phyloP scores from a whole-genome alignment of 176 grass and related monocot genomes.

The Ensete glaucum region DNA sequence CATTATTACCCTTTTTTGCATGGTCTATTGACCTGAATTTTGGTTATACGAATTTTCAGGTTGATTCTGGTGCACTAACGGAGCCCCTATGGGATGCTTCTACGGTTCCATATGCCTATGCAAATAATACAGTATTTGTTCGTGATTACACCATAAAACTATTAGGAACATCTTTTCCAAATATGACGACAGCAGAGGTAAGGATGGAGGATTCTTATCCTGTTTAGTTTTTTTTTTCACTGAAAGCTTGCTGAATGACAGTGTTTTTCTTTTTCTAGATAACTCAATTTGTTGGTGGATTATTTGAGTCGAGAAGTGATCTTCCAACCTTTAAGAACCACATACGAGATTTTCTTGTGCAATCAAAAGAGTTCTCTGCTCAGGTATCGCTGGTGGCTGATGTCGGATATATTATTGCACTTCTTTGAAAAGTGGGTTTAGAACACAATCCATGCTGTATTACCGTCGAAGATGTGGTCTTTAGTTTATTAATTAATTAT shows the following conservation, averaged over 20 bases:
- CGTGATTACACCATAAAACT: constrained; percentile 96
- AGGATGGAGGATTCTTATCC: neutral
- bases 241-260: neutral
- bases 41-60: constrained; percentile 33
- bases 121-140: constrained; percentile 88
- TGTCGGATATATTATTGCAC: neutral
- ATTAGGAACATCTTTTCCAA: constrained; percentile 92
- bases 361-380: constrained; percentile 98
- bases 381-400: constrained; percentile 36
- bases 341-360: constrained; percentile 90
- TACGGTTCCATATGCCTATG: constrained; percentile 55
- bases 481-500: too few species aligned
- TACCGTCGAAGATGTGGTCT: too few species aligned
- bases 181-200: constrained; percentile 83
- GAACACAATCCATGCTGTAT: too few species aligned
- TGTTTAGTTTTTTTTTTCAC: neutral
- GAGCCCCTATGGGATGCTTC: constrained; percentile 87
- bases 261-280: constrained; percentile 37
- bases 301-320: constrained; percentile 79
- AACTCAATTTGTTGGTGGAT: constrained; percentile 80
- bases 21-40: constrained; percentile 7
- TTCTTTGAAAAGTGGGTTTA: neutral
- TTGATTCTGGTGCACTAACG: constrained; percentile 65
- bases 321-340: constrained; percentile 90
- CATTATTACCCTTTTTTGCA: neutral